Conservation (phyloP, 208 protist species). For the Porcisia deanei region DNA sequence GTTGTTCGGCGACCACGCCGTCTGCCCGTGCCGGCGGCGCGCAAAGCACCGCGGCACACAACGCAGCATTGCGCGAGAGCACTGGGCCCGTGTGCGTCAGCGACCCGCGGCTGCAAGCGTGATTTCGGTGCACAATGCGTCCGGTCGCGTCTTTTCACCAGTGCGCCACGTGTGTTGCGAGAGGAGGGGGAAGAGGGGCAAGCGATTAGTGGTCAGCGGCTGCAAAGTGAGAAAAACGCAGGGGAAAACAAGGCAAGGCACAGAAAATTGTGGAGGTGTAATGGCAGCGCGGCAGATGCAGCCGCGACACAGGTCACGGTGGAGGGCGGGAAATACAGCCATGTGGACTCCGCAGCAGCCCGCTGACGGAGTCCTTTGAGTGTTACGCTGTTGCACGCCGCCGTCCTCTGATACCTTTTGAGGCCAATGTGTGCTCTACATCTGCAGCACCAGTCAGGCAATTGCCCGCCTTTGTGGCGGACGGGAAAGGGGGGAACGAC, state of each 20-base stretch:
- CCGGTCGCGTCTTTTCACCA: no score
- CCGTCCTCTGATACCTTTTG: neutral
- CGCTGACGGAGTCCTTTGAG: neutral
- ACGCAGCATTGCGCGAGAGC: conserved; percentile 30
- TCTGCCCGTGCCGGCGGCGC: conserved; percentile 70
- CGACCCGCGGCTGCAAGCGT: no score
- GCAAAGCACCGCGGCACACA: conserved; percentile 15
- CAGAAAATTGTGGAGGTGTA: neutral
- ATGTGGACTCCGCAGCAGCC: neutral
- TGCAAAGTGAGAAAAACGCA: neutral
- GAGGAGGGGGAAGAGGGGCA: neutral
- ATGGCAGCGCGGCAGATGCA: neutral
- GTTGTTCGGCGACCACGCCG: conserved; percentile 76
- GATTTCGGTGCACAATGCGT: no score
- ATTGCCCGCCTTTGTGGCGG: neutral
- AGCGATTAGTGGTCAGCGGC: neutral
- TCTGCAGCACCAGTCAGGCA: neutral
- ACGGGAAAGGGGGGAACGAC: neutral
- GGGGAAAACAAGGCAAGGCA: neutral
- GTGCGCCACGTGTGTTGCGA: no score
- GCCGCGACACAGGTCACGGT: neutral
- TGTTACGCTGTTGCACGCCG: neutral
- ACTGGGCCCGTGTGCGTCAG: no score
- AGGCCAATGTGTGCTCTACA: neutral
- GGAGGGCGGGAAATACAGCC: neutral